Conservation (phyloP, 306 rosid species). For the Carpinus viminea region DNA sequence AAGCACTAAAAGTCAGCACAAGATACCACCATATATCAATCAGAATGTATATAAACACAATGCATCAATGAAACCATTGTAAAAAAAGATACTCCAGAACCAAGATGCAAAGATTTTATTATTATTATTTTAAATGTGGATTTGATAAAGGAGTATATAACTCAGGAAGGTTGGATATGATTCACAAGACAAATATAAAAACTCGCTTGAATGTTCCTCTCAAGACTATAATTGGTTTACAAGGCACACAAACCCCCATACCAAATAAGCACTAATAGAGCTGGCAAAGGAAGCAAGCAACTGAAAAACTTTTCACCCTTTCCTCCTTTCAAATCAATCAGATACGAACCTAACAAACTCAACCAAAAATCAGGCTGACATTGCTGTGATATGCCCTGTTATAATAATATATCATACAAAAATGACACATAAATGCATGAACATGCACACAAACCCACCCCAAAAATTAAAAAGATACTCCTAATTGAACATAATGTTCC, state of each 20-base stretch:
- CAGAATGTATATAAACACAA: slow-evolving; percentile 3
- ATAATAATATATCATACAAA: neutral
- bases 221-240: neutral
- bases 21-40: slow-evolving; percentile 17
- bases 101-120: neutral
- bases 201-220: neutral
- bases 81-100: neutral
- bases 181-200: neutral
- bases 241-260: neutral
- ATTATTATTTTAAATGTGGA: too few relatives aligned
- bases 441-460: neutral
- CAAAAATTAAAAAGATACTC: neutral
- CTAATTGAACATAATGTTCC: neutral
- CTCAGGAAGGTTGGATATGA: neutral
- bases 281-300: neutral
- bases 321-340: neutral
- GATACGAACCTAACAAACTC: neutral
- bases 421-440: neutral
- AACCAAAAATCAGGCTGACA: neutral
- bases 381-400: neutral
- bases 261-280: neutral
- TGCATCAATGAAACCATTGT: slow-evolving; percentile 10
- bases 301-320: neutral
- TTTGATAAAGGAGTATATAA: neutral
- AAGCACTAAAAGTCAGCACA: slow-evolving; percentile 68